These are phyloP conservation scores for Actinomortierella wolfii DNA, from an alignment of 371 early-diverging fungal genomes.

Conservation along the genomic window DNA sequence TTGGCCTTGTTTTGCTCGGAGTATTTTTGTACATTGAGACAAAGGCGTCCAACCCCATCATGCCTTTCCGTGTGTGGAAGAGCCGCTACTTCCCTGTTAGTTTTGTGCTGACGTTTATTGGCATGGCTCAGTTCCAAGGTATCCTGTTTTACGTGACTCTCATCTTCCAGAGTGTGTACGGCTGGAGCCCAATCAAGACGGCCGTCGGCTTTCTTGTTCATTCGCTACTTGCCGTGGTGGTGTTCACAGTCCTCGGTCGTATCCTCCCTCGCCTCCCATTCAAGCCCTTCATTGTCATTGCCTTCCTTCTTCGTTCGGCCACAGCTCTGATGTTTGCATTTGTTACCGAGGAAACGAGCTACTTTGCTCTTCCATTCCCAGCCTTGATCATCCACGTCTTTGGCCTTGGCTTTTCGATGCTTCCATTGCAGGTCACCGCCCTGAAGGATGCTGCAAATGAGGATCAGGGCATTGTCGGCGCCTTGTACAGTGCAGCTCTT, in stretches of 20 bases:
- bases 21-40: conserved; percentile 25
- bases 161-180: conserved; percentile 39
- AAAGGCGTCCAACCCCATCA: conserved; percentile 37
- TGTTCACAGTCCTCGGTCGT: conserved; percentile 31
- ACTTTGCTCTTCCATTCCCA: conserved; percentile 37
- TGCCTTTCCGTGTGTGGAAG: conserved; percentile 48
- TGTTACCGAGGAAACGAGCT: conserved; percentile 19
- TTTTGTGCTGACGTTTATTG: conserved; percentile 32
- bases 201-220: conserved; percentile 37
- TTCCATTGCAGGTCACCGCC: conserved; percentile 33
- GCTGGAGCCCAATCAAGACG: conserved; percentile 25
- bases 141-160: conserved; percentile 32
- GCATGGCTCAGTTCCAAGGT: conserved; percentile 43
- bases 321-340: conserved; percentile 40
- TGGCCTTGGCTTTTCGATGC: conserved; percentile 27
- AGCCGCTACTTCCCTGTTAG: conserved; percentile 32
- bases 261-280: conserved; percentile 29
- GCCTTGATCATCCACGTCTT: conserved; percentile 30
- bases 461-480: conserved; percentile 40
- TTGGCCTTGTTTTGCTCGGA: conserved; percentile 23
- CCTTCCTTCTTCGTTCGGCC: conserved; percentile 17
- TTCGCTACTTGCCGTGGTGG: conserved; percentile 22
- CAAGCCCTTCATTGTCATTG: conserved; percentile 26
- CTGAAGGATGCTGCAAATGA: conserved; percentile 38
- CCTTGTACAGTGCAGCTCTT: conserved; percentile 38